Evolutionary conservation across 2,329 filamentous ascomycete genomes (phyloP).

Genomic region (Alternaria gansuensis): DNA sequence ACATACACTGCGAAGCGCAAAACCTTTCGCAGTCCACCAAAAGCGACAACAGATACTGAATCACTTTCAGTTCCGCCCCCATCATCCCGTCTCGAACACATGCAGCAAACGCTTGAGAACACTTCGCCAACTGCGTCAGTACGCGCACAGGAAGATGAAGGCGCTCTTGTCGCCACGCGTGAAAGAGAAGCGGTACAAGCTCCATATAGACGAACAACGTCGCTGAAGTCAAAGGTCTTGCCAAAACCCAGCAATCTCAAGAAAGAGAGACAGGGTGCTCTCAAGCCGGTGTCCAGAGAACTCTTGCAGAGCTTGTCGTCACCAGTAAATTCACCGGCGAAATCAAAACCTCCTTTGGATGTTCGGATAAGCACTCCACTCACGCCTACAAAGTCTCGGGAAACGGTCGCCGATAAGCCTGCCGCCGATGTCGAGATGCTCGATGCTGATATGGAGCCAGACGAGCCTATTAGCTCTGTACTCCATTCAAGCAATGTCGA

Average conservation of each 20-base stretch:
- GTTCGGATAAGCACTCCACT: slow-evolving; percentile 21
- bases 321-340: slow-evolving; percentile 21
- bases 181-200: slow-evolving; percentile 30
- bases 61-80: slow-evolving; percentile 23
- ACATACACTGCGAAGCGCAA: slow-evolving; percentile 36
- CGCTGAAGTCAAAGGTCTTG: slow-evolving; percentile 34
- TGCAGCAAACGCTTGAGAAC: slow-evolving; percentile 33
- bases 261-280: slow-evolving; percentile 35
- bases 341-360: slow-evolving; percentile 11
- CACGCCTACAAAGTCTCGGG: slow-evolving; percentile 22
- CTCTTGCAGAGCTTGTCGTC: slow-evolving; percentile 35
- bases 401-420: neutral
- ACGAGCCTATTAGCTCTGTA: slow-evolving; percentile 34
- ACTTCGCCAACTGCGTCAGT: slow-evolving; percentile 34
- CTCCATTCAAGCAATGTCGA: slow-evolving; percentile 22
- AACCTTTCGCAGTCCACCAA: slow-evolving; percentile 30
- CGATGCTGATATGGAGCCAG: slow-evolving; percentile 27
- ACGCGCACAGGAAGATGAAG: slow-evolving; percentile 47
- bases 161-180: slow-evolving; percentile 43
- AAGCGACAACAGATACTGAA: slow-evolving; percentile 23
- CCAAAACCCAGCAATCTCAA: slow-evolving; percentile 28
- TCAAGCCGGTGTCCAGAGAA: slow-evolving; percentile 42
- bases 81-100: slow-evolving; percentile 28
- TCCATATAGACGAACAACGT: slow-evolving; percentile 32
- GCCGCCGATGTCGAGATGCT: slow-evolving; percentile 35